phyloP scores from a whole-genome alignment of 2,329 filamentous ascomycete genomes.

The Zymoseptoria ardabiliae region DNA sequence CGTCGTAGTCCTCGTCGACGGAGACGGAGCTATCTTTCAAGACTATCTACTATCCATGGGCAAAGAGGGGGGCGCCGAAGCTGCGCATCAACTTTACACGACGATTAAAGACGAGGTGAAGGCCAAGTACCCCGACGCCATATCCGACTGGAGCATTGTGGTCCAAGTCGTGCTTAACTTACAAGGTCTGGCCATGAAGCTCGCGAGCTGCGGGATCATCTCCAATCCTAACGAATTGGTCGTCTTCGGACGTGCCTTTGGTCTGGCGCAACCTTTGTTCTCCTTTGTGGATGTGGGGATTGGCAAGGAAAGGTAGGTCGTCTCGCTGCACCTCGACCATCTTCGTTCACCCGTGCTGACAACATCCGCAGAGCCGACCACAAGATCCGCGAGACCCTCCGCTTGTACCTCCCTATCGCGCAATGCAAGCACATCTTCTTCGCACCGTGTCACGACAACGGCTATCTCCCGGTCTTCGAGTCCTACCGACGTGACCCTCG shows the following conservation, averaged over 20 bases:
- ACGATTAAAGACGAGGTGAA: constrained; percentile 38
- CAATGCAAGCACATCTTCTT: constrained; percentile 42
- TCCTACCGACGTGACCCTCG: constrained; percentile 17
- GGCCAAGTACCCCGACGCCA: constrained; percentile 32
- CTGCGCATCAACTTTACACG: constrained; percentile 37
- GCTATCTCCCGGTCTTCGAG: constrained; percentile 38
- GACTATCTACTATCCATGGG: constrained; percentile 37
- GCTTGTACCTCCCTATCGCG: constrained; percentile 39
- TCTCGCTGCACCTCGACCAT: background rate
- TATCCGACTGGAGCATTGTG: constrained; percentile 39
- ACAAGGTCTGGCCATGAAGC: constrained; percentile 38
- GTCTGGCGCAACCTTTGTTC: constrained; percentile 39
- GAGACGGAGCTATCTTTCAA: constrained; percentile 42
- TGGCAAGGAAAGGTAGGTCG: constrained; percentile 33
- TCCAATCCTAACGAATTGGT: constrained; percentile 34
- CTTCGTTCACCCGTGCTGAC: background rate
- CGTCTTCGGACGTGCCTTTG: constrained; percentile 39
- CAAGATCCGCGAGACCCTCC: constrained; percentile 41
- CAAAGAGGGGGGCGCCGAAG: constrained; percentile 40
- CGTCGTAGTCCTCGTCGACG: constrained; percentile 42
- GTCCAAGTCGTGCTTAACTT: constrained; percentile 43
- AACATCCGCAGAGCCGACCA: constrained; percentile 34
- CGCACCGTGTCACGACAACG: constrained; percentile 41
- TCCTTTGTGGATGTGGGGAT: constrained; percentile 42
- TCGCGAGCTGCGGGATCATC: constrained; percentile 36